A percentile compares a stretch with the other conserved stretches of the same genome.
Conservation (phyloP, 768 basidiomycete species). For the Tulasnella sp. region DNA sequence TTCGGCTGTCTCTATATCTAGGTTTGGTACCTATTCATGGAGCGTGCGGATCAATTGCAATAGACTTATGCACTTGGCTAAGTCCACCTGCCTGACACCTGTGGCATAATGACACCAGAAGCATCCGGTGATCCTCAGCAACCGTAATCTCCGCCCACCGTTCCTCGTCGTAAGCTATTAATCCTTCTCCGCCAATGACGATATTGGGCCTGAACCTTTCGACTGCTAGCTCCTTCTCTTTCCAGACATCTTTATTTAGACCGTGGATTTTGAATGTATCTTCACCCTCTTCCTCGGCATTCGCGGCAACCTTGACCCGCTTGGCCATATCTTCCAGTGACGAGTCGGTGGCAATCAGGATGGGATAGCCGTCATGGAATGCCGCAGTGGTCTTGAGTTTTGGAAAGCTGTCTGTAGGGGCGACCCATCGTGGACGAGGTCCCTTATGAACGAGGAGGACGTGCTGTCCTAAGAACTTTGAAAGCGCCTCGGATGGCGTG, state of each 20-base stretch:
- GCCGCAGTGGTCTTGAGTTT: slow-evolving; percentile 38
- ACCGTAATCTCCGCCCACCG: slow-evolving; percentile 50
- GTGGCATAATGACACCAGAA: slow-evolving; percentile 54
- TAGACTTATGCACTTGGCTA: neutral
- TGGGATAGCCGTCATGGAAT: slow-evolving; percentile 56
- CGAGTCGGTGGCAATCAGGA: slow-evolving; percentile 57
- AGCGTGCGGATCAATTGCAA: slow-evolving; percentile 11
- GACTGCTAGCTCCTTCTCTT: slow-evolving; percentile 36
- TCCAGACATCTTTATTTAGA: slow-evolving; percentile 31
- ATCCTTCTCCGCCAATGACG: slow-evolving; percentile 50
- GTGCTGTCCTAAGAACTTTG: slow-evolving; percentile 45
- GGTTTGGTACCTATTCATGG: slow-evolving; percentile 51
- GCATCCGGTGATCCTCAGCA: slow-evolving; percentile 32
- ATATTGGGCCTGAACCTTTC: slow-evolving; percentile 76
- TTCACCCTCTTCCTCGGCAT: slow-evolving; percentile 29
- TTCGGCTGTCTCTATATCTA: slow-evolving; percentile 51
- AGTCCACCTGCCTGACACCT: slow-evolving; percentile 54
- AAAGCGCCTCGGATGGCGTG: slow-evolving; percentile 37
- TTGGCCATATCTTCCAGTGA: slow-evolving; percentile 42
- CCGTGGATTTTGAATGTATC: slow-evolving; percentile 13
- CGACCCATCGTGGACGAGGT: slow-evolving; percentile 38
- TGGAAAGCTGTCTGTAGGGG: slow-evolving; percentile 44
- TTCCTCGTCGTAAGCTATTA: slow-evolving; percentile 59
- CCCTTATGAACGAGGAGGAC: slow-evolving; percentile 63
- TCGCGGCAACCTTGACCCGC: slow-evolving; percentile 33